Base-by-base conservation (phyloP, 805 yeast genomes). In the Suhomyces emberorum region DNA sequence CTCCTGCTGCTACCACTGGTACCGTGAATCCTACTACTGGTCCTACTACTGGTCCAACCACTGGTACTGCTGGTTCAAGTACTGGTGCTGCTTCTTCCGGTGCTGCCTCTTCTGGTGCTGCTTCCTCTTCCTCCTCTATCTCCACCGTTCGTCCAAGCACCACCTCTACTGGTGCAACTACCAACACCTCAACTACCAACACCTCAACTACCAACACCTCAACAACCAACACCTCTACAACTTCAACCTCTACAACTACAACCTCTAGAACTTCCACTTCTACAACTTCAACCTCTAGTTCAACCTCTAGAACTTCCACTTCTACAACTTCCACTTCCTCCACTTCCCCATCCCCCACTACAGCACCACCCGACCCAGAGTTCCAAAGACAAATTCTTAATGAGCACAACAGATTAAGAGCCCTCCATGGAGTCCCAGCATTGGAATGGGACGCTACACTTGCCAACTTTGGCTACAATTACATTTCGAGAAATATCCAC, bases 401-500 rank as follows among this genome's bases (percentile, higher is more conserved):
- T 14, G 67, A 52, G 22, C 71, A 66, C 52, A 67, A 67, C 47
- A 42, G 10, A 5, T 56, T 60, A 50, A 59, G 47, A 59, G 69
- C 55, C 35, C 62, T 57, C 45, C 66, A 54, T 20, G 54, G 51
- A 23, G 52, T 56, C n/a, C 55, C 42, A 30, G 41, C 48, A 15
- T 51, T 67, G 37, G 27, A 40, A 3, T 67, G 72, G 72, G 53
- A 63, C 44, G 26, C 46, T 14, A 44, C 52, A 8, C 56, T 67
- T 42, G 63, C 63, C 17, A 40, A 57, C 25, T 66, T 49, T 35
- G 35, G 72, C 65, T 52, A 47, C 15, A 15, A 55, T 30, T 79
- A 72, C 49, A 85, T 88, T 15, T 66, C 75, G 9, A 68, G 65
- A 30, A 41, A 54, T 12, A 73, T 74, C 50, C 62, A 69, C 27